phyloP scores from a whole-genome alignment of 108 stramenopile genomes.

The Cyclotella choctawhatcheeana region DNA sequence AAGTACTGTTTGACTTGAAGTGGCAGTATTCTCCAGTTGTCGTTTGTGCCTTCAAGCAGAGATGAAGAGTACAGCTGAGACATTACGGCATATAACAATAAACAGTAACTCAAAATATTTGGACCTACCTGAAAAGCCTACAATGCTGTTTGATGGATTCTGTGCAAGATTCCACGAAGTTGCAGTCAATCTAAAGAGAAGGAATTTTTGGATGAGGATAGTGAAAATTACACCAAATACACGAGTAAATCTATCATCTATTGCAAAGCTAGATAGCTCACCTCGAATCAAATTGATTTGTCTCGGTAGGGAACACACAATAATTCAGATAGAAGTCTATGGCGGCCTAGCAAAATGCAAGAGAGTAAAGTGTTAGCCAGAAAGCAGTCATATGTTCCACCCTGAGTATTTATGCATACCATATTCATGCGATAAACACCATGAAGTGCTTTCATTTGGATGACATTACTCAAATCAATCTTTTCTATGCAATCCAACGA shows the following conservation, averaged over 20 bases:
- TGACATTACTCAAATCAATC: slow-evolving; percentile 50
- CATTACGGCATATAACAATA: too few species aligned
- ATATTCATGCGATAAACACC: slow-evolving; percentile 32
- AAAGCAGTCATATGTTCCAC: too few species aligned
- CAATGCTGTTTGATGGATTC: slow-evolving; percentile 19
- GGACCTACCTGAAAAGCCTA: slow-evolving; percentile 56
- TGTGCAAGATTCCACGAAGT: slow-evolving; percentile 59
- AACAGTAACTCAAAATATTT: too few species aligned
- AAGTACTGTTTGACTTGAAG: slow-evolving; percentile 51
- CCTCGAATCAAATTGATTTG: slow-evolving; percentile 26
- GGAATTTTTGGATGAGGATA: too few species aligned
- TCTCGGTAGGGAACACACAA: slow-evolving; percentile 54
- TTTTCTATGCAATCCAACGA: slow-evolving; percentile 38
- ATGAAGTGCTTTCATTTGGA: slow-evolving; percentile 31
- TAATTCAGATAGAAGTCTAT: slow-evolving; percentile 61
- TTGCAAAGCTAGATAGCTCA: slow-evolving; percentile 1
- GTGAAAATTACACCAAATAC: too few species aligned
- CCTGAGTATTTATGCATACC: too few species aligned
- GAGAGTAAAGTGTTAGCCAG: too few species aligned
- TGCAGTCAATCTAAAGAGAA: slow-evolving; percentile 19
- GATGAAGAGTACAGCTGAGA: too few species aligned
- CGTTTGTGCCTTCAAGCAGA: slow-evolving; percentile 23
- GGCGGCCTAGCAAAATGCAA: too few species aligned
- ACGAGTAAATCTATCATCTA: too few species aligned
- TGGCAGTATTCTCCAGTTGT: slow-evolving; percentile 57